These are phyloP conservation scores for Podaxis pistillaris DNA, from an alignment of 768 basidiomycete genomes.

Conservation along the genomic window DNA sequence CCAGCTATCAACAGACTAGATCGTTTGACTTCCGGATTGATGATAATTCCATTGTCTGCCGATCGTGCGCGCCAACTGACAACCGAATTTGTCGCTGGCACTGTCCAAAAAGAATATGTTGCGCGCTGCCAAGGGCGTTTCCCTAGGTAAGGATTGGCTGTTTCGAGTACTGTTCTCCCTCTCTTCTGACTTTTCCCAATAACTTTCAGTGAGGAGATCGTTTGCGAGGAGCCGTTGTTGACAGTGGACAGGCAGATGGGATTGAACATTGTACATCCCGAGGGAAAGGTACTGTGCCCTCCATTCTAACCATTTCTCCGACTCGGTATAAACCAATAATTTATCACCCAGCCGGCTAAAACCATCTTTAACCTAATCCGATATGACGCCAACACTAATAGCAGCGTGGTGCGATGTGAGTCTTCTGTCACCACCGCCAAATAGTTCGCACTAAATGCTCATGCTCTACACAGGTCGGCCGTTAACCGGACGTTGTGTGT, in stretches of 20 bases:
- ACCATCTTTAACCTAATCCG: slow-evolving; percentile 83
- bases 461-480: slow-evolving; percentile 61
- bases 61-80: slow-evolving; percentile 69
- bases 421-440: slow-evolving; percentile 14
- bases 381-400: slow-evolving; percentile 78
- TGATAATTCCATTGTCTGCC: slow-evolving; percentile 84
- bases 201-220: slow-evolving; percentile 63
- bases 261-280: slow-evolving; percentile 91
- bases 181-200: background rate
- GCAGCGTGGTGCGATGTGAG: slow-evolving; percentile 84
- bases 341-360: slow-evolving; percentile 63
- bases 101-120: slow-evolving; percentile 89
- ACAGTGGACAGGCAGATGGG: slow-evolving; percentile 97
- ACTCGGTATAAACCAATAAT: slow-evolving; percentile 2
- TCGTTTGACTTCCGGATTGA: slow-evolving; percentile 89
- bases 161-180: background rate
- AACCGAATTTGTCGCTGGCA: slow-evolving; percentile 77
- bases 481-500: slow-evolving; percentile 88
- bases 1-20: slow-evolving; percentile 95
- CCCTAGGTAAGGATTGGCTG: slow-evolving; percentile 58
- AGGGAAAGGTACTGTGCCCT: slow-evolving; percentile 70
- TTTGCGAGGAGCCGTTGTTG: slow-evolving; percentile 82
- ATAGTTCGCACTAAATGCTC: slow-evolving; percentile 3
- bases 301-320: background rate
- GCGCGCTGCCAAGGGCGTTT: slow-evolving; percentile 86